Percentiles rank a stretch among this genome's conserved stretches.
Conservation (phyloP, 106 monocot species). For the Apostasia shenzhenica region DNA sequence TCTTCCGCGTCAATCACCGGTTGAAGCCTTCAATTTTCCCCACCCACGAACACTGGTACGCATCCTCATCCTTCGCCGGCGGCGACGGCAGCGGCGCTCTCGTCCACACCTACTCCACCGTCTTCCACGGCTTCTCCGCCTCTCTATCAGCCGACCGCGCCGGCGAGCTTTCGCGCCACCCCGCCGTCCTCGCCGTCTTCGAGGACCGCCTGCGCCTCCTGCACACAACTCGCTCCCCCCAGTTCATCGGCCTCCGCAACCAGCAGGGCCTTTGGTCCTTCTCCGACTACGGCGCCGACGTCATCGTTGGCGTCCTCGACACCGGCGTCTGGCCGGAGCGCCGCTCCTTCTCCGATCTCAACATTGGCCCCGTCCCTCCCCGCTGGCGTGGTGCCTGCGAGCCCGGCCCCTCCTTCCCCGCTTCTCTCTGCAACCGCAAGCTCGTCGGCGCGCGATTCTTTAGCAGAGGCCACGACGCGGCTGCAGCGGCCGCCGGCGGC, state of each 20-base stretch:
- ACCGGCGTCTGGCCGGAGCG: conserved; percentile 94
- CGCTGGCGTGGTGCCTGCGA: conserved; percentile 85
- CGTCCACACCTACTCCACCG: conserved; percentile 74
- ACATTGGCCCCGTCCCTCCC: conserved; percentile 70
- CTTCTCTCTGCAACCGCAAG: conserved; percentile 72
- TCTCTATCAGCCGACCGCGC: conserved; percentile 32
- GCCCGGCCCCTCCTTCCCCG: conserved; percentile 38
- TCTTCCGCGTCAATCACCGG: conserved; percentile 49
- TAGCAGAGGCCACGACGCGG: conserved; percentile 68
- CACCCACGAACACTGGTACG: conserved; percentile 70
- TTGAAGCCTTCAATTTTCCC: conserved; percentile 78
- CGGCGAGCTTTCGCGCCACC: conserved; percentile 25
- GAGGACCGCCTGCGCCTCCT: conserved; percentile 63
- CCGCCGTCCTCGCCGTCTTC: conserved; percentile 71
- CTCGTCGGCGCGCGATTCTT: conserved; percentile 87
- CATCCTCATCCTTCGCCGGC: conserved; percentile 42
- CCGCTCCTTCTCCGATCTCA: conserved; percentile 66
- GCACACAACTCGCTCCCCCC: conserved; percentile 91
- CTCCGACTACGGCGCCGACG: conserved; percentile 91
- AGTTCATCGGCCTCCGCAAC: conserved; percentile 85
- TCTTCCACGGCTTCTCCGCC: conserved; percentile 97
- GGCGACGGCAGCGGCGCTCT: not conserved
- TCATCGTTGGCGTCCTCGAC: conserved; percentile 81
- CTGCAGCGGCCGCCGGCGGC: conserved; percentile 29
- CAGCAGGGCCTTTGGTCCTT: conserved; percentile 88